Base-by-base conservation (phyloP, 1,284 basidiomycete genomes). In the Irpex sp. region DNA sequence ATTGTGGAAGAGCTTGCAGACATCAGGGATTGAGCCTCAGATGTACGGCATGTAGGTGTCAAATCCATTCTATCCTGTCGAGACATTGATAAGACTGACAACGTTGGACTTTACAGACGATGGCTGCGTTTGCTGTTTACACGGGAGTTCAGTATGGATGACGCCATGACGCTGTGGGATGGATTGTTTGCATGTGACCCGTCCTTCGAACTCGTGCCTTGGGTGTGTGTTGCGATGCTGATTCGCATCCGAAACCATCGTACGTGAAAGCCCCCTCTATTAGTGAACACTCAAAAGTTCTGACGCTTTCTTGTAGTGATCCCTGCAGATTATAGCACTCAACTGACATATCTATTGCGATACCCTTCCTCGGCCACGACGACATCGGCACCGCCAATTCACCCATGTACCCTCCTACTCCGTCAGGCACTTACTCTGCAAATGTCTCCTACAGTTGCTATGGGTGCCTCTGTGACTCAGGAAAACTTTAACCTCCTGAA, bases 81-180 rank as follows among this genome's bases (percentile, higher is more conserved):
- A 14, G 23, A 7, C 42, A 45, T 45, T 60, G 21, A 56, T 57
- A 45, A 23, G 5, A 54, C 16, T 21, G 19, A 2, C 45, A 10
- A 47, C 4, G 0, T 8, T 21, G 1, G 37, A 4, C 3, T 56
- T 59, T 62, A 18, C 67, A 94, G 93, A 66, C 93, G 95, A 33
- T 97, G 94, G 94, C 77, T 97, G 8, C 82, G 96, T 23, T 77
- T 97, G 12, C 77, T 97, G 5, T 96, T 96, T 73, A 95, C 94
- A 1, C 82, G 95, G 51, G 95, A 98, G 73, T 90, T 97, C 65
- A 79, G 76, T 49, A 81, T 94, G 79, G 71, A 78, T 7, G 86
- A 92, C 66, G 84, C 91, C 0, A 85, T 93, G 82, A 78, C 84
- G 21, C 71, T 98, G 10, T 97, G 95, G 95, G 95, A 98, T 73